Conservation (phyloP, 1,284 basidiomycete genomes). For the Puccinia horiana region DNA sequence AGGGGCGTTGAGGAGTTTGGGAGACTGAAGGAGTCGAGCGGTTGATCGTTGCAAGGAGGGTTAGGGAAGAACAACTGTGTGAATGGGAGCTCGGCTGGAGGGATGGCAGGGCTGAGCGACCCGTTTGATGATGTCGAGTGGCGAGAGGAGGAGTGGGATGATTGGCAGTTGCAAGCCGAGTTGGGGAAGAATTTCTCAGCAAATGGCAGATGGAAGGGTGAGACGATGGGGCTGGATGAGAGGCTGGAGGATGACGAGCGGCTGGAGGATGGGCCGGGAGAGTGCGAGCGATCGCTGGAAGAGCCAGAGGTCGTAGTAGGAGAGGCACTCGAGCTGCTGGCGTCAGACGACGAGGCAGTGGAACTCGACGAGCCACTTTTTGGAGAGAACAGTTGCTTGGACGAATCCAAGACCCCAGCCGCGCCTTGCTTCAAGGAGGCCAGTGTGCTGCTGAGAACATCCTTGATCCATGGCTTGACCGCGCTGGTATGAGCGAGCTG, state of each 20-base stretch:
- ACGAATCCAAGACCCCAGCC: not conserved
- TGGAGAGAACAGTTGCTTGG: slow-evolving; percentile 6
- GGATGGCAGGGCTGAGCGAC: not conserved
- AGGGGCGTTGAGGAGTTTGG: not conserved
- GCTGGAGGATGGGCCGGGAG: not conserved
- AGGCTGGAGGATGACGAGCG: not conserved
- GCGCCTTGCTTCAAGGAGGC: slow-evolving; percentile 5
- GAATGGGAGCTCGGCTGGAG: not conserved
- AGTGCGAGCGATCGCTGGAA: not conserved
- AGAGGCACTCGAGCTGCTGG: not conserved
- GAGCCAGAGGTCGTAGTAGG: not conserved
- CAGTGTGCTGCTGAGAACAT: slow-evolving; percentile 29
- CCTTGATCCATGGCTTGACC: slow-evolving; percentile 36
- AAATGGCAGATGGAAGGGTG: not conserved
- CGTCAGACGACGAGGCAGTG: not conserved
- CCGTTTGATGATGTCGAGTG: not conserved
- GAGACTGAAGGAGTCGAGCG: not conserved
- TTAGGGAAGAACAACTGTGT: not conserved
- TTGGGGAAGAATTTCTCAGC: not conserved
- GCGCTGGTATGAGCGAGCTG: not conserved
- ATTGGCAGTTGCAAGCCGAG: too few relatives aligned
- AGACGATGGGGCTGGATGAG: slow-evolving; percentile 4
- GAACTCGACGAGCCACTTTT: not conserved
- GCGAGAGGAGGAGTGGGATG: not conserved
- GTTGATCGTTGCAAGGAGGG: not conserved